Evolutionary conservation across 306 rosid genomes (phyloP), one percentile per base, ranked within the genome.

Genomic region (Purshia tridentata): DNA sequence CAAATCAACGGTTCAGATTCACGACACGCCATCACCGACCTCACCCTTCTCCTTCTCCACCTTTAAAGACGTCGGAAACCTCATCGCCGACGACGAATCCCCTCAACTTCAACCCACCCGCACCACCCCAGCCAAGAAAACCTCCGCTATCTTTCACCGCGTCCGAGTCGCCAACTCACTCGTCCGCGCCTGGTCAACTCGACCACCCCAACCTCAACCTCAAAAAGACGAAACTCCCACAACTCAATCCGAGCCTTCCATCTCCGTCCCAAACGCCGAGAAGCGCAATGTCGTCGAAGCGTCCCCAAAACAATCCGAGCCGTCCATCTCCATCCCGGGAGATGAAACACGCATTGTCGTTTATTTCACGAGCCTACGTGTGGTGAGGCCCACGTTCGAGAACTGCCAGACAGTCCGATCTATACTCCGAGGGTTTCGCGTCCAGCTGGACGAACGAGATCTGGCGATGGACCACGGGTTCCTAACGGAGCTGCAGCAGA

Each of bases 331-430:
- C 50, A 47, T 78, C 35, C 93, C 92, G 13, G 76, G 83, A 1
- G 78, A 87, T 6, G 95, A 94, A 81, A 83, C 88, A 44, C 90
- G 91, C 70, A 85, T 94, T 54, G 91, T 89, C 49, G 81, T 94
- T 16, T 94, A 91, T 86, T 94, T 85, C 85, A 91, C 98, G 4
- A 91, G 94, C 90, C 86, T 91, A 60, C 91, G 96, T n/a, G 90
- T 94, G 76, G 95, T 94, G 40, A 78, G 97, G 46, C 39, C 85
- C 0, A 94, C 98, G 6, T 94, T 86, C 81, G 94, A 94, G 62
- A 95, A 84, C 66, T 94, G 98, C 88, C 78, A 51, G 74, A 55
- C 87, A 78, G 96, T 91, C 76, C 91, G 86, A 70, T 79, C 92
- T 2, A 94, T 94, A 14, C 78, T 94, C 10, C 88, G 89, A 14